Conservation (phyloP, 345 rosid species). For the Aquilaria malaccensis region DNA sequence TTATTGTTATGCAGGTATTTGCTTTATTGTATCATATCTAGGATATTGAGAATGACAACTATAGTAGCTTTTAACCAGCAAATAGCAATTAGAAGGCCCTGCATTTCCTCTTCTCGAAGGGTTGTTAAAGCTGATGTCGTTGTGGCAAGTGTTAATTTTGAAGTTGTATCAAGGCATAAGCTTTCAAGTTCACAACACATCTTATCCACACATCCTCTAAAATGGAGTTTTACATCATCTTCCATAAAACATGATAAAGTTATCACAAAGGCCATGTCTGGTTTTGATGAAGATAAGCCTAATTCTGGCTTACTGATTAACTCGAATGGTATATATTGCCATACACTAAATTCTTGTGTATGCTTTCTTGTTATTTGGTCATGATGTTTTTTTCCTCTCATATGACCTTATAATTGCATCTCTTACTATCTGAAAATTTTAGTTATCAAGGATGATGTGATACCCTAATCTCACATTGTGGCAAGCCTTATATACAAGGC, state of each 20-base stretch:
- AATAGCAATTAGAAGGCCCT: constrained; percentile 28
- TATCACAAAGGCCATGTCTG: constrained; percentile 30
- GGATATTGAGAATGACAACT: constrained; percentile 27
- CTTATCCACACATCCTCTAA: constrained; percentile 23
- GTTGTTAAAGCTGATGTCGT: constrained; percentile 7
- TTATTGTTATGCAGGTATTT: background rate
- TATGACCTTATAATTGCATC: no score
- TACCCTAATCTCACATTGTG: no score
- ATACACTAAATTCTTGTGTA: background rate
- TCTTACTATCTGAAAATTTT: no score
- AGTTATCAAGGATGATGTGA: no score
- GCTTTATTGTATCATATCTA: constrained; percentile 3
- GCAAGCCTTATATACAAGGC: no score
- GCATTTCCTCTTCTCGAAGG: constrained; percentile 21
- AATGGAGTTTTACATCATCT: constrained; percentile 12
- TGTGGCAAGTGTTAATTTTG: constrained; percentile 11
- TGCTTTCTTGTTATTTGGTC: background rate
- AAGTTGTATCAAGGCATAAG: constrained; percentile 27
- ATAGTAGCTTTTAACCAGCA: constrained; percentile 23
- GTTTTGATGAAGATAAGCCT: constrained; percentile 24
- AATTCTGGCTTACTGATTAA: constrained; percentile 47
- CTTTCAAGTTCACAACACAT: constrained; percentile 32
- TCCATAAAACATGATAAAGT: constrained; percentile 15
- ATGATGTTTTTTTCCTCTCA: no score
- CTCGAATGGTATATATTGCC: constrained; percentile 30